These are phyloP conservation scores for Thozetella sp. DNA, from an alignment of 495 filamentous ascomycete genomes.

Conservation along the genomic window DNA sequence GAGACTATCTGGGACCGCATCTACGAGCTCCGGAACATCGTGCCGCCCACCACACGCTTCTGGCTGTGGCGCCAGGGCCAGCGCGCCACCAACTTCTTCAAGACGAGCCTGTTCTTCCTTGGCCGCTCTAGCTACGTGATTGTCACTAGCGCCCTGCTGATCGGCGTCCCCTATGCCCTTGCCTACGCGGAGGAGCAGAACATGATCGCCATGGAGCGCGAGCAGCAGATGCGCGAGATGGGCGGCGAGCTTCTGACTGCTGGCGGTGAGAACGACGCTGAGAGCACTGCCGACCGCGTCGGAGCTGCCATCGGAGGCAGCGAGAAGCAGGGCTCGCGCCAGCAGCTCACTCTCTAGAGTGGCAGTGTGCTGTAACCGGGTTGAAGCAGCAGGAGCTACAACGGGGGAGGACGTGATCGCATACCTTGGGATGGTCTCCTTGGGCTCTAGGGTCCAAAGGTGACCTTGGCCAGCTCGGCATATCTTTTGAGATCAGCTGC, in stretches of 20 bases:
- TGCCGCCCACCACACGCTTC: constrained; percentile 81
- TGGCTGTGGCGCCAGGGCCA: constrained; percentile 61
- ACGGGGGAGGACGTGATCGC: too few species aligned
- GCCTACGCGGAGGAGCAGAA: constrained; percentile 95
- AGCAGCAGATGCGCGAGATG: constrained; percentile 88
- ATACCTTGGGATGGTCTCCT: too few species aligned
- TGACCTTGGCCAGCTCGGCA: too few species aligned
- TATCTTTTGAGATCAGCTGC: too few species aligned
- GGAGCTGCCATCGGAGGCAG: constrained; percentile 30
- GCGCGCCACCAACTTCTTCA: constrained; percentile 54
- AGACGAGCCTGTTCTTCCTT: constrained; percentile 63
- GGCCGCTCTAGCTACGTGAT: constrained; percentile 89
- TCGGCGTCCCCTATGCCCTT: constrained; percentile 91
- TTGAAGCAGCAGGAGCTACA: too few species aligned
- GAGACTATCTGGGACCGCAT: constrained; percentile 80
- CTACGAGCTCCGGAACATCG: constrained; percentile 85
- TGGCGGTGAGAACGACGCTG: constrained; percentile 16
- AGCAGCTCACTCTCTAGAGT: background rate
- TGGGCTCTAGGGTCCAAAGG: too few species aligned
- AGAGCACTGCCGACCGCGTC: constrained; percentile 31
- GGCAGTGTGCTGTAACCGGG: background rate
- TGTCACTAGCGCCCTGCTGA: constrained; percentile 80
- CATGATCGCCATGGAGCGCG: constrained; percentile 93
- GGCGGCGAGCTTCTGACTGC: constrained; percentile 50
- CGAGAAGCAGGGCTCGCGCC: constrained; percentile 1